A percentile compares a stretch with the other conserved stretches of the same genome.
phyloP scores from a whole-genome alignment of 2,329 filamentous ascomycete genomes.

The Alternaria panax region DNA sequence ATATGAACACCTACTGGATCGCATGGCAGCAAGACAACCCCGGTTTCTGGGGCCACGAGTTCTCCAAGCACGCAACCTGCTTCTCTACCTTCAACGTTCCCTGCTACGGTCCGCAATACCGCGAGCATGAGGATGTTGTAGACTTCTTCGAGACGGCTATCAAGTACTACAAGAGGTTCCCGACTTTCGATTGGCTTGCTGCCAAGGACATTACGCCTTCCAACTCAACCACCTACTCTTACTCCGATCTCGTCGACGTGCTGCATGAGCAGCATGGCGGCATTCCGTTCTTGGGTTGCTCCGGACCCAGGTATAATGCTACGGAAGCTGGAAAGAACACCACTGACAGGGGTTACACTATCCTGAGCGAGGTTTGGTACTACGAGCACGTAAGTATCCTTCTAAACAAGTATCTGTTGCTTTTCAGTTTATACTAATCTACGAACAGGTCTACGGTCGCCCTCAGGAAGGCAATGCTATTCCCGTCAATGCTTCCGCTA shows the following conservation, averaged over 20 bases:
- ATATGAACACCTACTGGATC: slow-evolving; percentile 73
- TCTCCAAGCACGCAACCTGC: slow-evolving; percentile 73
- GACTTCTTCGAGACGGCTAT: slow-evolving; percentile 70
- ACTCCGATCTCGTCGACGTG: slow-evolving; percentile 60
- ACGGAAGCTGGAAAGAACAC: slow-evolving; percentile 65
- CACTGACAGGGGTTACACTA: slow-evolving; percentile 64
- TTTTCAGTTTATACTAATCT: not conserved
- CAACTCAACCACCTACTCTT: slow-evolving; percentile 65
- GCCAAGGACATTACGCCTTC: slow-evolving; percentile 63
- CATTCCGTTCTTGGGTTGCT: slow-evolving; percentile 68
- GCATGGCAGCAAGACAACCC: slow-evolving; percentile 63
- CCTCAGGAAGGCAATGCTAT: slow-evolving; percentile 62
- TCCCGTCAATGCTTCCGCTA: slow-evolving; percentile 58
- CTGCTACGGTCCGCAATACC: slow-evolving; percentile 69
- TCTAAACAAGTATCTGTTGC: not conserved
- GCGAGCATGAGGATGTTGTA: slow-evolving; percentile 65
- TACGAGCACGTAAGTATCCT: slow-evolving; percentile 62
- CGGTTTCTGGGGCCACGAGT: slow-evolving; percentile 72
- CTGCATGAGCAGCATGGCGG: slow-evolving; percentile 61
- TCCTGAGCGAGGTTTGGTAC: slow-evolving; percentile 71
- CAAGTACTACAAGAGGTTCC: slow-evolving; percentile 64
- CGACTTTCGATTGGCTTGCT: slow-evolving; percentile 68
- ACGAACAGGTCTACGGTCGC: slow-evolving; percentile 55
- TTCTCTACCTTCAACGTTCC: slow-evolving; percentile 69
- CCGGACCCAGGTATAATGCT: slow-evolving; percentile 66